Percentiles rank a stretch among this genome's conserved stretches.
These are phyloP conservation scores for Silene latifolia DNA, from an alignment of 148 eudicot genomes.

Conservation along the genomic window DNA sequence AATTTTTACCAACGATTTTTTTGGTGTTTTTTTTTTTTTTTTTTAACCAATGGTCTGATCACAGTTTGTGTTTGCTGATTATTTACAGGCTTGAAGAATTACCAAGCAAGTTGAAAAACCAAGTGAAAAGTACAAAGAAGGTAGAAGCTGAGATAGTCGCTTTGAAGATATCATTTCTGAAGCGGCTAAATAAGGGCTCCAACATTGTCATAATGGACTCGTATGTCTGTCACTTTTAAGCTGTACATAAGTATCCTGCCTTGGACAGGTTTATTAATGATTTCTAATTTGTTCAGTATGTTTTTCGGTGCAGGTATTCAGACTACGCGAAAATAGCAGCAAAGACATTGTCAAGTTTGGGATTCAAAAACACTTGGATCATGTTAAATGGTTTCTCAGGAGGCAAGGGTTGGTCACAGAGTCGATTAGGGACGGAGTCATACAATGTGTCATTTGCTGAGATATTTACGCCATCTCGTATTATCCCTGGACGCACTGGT, in stretches of 20 bases:
- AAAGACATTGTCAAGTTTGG: constrained; percentile 60
- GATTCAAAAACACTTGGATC: constrained; percentile 77
- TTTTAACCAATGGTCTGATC: too few species aligned
- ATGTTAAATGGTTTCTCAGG: constrained; percentile 89
- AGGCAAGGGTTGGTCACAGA: constrained; percentile 81
- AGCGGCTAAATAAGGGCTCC: constrained; percentile 70
- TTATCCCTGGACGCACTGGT: constrained; percentile 58
- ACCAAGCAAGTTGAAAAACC: constrained; percentile 65
- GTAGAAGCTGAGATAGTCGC: constrained; percentile 91
- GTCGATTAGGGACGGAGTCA: constrained; percentile 76
- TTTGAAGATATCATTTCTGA: constrained; percentile 83
- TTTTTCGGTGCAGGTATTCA: constrained; percentile 46
- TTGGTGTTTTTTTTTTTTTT: too few species aligned
- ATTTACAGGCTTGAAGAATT: constrained; percentile 77
- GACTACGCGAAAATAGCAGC: constrained; percentile 85
- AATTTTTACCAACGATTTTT: not conserved
- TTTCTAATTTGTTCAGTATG: too few species aligned
- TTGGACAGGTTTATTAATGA: too few species aligned
- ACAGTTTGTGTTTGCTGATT: not conserved
- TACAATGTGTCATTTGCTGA: constrained; percentile 58
- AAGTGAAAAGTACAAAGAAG: constrained; percentile 60
- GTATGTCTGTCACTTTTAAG: constrained; percentile 42
- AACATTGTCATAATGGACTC: constrained; percentile 90
- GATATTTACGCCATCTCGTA: constrained; percentile 72
- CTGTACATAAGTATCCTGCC: too few species aligned